Evolutionary conservation across 1,139 yeast species (phyloP).

Genomic region (Geotrichum histeridarum): DNA sequence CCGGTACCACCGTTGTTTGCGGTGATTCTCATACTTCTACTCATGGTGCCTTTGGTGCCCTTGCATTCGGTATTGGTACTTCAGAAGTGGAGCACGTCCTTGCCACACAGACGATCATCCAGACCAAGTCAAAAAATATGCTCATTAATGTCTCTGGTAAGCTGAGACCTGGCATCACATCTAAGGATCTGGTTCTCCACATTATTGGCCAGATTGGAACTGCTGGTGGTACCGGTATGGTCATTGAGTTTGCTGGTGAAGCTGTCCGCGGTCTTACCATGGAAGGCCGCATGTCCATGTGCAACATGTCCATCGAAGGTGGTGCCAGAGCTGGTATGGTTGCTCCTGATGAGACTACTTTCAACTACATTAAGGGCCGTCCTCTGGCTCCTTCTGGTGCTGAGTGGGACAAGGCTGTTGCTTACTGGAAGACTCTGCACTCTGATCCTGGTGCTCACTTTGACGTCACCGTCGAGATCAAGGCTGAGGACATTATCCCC

Average conservation of each 20-base stretch:
- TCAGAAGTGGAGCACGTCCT: slow-evolving; percentile 97
- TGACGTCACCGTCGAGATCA: slow-evolving; percentile 75
- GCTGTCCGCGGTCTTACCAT: slow-evolving; percentile 84
- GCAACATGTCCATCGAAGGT: slow-evolving; percentile 97
- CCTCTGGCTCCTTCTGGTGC: slow-evolving; percentile 91
- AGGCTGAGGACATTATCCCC: slow-evolving; percentile 83
- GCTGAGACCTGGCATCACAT: slow-evolving; percentile 80
- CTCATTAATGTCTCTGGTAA: slow-evolving; percentile 80
- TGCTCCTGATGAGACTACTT: slow-evolving; percentile 86
- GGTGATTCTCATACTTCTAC: slow-evolving; percentile 98
- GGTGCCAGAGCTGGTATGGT: slow-evolving; percentile 99
- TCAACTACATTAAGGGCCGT: slow-evolving; percentile 82
- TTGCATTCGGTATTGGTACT: slow-evolving; percentile 98
- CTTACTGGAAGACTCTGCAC: slow-evolving; percentile 83
- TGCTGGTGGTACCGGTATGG: slow-evolving; percentile 98
- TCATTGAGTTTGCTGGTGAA: slow-evolving; percentile 92
- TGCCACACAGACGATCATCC: slow-evolving; percentile 94
- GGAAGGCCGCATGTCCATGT: slow-evolving; percentile 99
- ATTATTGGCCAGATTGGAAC: slow-evolving; percentile 96
- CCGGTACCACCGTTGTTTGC: slow-evolving; percentile 97
- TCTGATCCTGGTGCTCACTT: slow-evolving; percentile 87
- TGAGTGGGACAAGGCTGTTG: slow-evolving; percentile 91
- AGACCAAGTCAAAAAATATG: slow-evolving; percentile 94
- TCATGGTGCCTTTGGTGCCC: slow-evolving; percentile 97
- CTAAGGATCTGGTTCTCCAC: slow-evolving; percentile 89